Conservation (phyloP, 1,284 basidiomycete genomes). For the Trichosporon sp. region DNA sequence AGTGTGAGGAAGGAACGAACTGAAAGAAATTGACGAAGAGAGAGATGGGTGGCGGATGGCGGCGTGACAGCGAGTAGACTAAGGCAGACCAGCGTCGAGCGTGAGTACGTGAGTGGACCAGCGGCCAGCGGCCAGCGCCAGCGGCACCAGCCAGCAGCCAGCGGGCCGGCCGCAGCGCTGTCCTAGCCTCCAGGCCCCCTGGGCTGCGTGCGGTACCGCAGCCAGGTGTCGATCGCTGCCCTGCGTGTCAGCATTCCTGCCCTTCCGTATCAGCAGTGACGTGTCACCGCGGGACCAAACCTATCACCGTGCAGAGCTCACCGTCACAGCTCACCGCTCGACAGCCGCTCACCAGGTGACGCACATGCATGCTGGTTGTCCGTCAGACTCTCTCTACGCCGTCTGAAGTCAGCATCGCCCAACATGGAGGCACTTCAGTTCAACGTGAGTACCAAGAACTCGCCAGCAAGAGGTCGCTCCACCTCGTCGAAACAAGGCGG, state of each 20-base stretch:
- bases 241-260: slow-evolving; percentile 1
- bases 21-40: background rate
- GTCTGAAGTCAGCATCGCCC: background rate
- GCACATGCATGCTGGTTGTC: slow-evolving; percentile 4
- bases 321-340: background rate
- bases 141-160: background rate
- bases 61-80: background rate
- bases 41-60: slow-evolving; percentile 2
- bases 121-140: too few relatives aligned
- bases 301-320: background rate
- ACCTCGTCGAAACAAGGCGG: background rate
- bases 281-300: slow-evolving; percentile 1
- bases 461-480: background rate
- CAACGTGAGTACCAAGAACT: slow-evolving; percentile 58
- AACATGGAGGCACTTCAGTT: slow-evolving; percentile 79
- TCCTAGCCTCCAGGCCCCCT: background rate
- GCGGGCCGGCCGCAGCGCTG: background rate
- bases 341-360: background rate
- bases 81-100: background rate
- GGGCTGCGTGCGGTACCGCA: background rate
- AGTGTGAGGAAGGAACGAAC: background rate
- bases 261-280: background rate
- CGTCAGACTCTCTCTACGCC: background rate
- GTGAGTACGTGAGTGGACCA: background rate
- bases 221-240: background rate